Base-by-base conservation (phyloP, 1,139 yeast genomes). In the Tardiomyces digboiensis region DNA sequence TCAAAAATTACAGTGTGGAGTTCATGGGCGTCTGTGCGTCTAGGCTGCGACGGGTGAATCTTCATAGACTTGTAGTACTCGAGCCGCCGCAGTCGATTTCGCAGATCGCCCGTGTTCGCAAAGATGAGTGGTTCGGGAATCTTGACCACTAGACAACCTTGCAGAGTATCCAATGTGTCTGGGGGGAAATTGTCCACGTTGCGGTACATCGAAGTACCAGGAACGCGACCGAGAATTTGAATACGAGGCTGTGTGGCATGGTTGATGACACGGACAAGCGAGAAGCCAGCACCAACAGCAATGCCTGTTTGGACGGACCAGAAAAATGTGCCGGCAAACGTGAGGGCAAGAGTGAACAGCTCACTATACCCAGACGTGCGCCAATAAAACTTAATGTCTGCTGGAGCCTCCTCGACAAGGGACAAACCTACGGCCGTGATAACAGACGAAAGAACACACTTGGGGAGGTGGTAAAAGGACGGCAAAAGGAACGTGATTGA, bases 111-210 rank as follows among this genome's bases (percentile, higher is more conserved):
- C 16, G 94, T 78, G 59, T 91, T 91, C 36, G 96, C 88, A 62
- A 91, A 91, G 1, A 95, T 87, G 46, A 91, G 67, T 1, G 97
- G 97, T 58, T 91, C 97, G 0, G 97, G 94, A 36, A 91, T 79
- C 53, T 82, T 86, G 29, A 89, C 83, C 40, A 89, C 82, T 42
- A 91, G 68, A 56, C 95, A 85, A 1, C 94, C 95, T 57, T 85
- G 91, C 40, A 86, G 72, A 51, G 86, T 89, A 57, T 85, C 91
- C 8, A 61, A 58, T 4, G 49, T 48, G 21, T 54, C 55, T 5
- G 58, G 60, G 1, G 64, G 60, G 21, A 56, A 48, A 19, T 55
- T 58, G 61, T 88, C 95, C 1, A 95, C 91, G 61, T 87, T 85
- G 38, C 82, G 74, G 59, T 85, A 88, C 2, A 74, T 73, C 54